Conservation (phyloP, 805 yeast species). For the Barnettozyma sp. region DNA sequence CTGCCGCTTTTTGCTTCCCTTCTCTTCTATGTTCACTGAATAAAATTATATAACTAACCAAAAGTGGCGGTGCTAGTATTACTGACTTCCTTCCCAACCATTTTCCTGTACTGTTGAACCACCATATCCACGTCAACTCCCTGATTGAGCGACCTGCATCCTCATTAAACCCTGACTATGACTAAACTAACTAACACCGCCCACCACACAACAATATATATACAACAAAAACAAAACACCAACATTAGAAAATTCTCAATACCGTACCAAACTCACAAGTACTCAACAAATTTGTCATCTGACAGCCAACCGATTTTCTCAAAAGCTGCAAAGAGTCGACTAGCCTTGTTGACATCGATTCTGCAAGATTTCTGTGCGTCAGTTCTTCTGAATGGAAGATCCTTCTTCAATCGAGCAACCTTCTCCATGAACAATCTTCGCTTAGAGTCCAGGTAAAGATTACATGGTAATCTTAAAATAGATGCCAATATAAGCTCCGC, state of each 20-base stretch:
- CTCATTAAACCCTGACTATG: too few species aligned
- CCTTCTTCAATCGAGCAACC: slow-evolving; percentile 65
- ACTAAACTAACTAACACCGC: too few species aligned
- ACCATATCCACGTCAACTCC: not conserved
- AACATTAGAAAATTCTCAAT: not conserved
- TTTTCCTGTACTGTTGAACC: not conserved
- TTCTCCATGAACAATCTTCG: slow-evolving; percentile 86
- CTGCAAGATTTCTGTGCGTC: slow-evolving; percentile 98
- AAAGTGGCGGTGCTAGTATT: too few species aligned
- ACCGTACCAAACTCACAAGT: slow-evolving; percentile 23
- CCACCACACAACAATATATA: too few species aligned
- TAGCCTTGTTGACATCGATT: slow-evolving; percentile 94
- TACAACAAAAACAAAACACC: slow-evolving; percentile 24
- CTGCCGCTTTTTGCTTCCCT: too few species aligned
- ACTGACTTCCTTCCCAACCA: too few species aligned
- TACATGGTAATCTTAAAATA: slow-evolving; percentile 81
- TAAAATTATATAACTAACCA: too few species aligned
- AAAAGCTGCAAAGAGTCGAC: slow-evolving; percentile 84
- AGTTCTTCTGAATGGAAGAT: slow-evolving; percentile 88
- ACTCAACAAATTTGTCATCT: slow-evolving; percentile 58
- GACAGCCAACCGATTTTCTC: slow-evolving; percentile 95
- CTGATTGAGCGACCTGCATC: too few species aligned
- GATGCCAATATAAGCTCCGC: slow-evolving; percentile 86
- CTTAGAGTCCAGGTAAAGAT: slow-evolving; percentile 73
- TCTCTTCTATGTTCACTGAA: too few species aligned